Conservation (phyloP, 1,284 basidiomycete species). For the Ceratobasidium sp. region DNA sequence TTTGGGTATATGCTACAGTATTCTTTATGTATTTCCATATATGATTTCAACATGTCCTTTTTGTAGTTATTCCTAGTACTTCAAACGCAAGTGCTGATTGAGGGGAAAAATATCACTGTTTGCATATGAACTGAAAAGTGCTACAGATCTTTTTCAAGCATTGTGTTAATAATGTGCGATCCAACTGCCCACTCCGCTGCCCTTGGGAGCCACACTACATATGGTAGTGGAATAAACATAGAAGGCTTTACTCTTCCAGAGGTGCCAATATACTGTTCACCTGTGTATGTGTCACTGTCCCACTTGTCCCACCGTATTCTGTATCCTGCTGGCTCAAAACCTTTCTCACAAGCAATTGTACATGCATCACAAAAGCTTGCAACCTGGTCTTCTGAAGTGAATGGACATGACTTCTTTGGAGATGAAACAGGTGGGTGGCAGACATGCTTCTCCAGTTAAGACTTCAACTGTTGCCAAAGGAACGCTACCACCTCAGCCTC, state of each 20-base stretch:
- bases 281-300: neutral
- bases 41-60: too few species aligned
- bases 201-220: neutral
- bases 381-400: neutral
- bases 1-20: too few species aligned
- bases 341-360: neutral
- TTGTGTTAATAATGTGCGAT: neutral
- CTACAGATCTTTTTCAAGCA: neutral
- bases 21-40: too few species aligned
- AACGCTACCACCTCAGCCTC: neutral
- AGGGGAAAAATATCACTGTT: too few species aligned
- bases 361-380: neutral
- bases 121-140: too few species aligned
- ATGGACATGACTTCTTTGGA: neutral
- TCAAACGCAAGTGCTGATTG: too few species aligned
- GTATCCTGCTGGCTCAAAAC: neutral
- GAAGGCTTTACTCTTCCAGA: neutral
- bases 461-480: neutral
- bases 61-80: too few species aligned
- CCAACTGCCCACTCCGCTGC: conserved; percentile 6
- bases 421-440: neutral
- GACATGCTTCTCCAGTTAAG: neutral
- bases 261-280: neutral
- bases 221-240: neutral
- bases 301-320: neutral